Evolutionary conservation across 441 rosid species (phyloP).

Genomic region (Croton setiger): DNA sequence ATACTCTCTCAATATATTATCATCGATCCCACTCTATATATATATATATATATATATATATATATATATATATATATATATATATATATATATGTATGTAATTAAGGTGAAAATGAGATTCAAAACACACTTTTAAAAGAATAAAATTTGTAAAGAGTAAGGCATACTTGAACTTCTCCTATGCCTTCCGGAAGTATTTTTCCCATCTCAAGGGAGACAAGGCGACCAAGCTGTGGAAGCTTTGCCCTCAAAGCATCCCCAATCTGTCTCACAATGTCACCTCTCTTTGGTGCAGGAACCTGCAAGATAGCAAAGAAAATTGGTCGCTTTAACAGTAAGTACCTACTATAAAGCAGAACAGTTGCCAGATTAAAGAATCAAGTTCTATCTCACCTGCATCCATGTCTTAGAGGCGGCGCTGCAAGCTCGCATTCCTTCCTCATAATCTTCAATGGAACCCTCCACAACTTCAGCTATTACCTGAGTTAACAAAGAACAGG

Average conservation of each 20-base stretch:
- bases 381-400: constrained; percentile 60
- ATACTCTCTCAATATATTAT: no score
- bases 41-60: no score
- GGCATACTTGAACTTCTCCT: constrained; percentile 90
- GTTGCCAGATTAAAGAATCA: neutral
- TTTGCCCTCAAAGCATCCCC: constrained; percentile 87
- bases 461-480: constrained; percentile 77
- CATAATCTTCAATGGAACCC: constrained; percentile 79
- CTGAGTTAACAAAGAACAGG: constrained; percentile 32
- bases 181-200: constrained; percentile 95
- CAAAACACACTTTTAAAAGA: neutral
- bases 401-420: constrained; percentile 73
- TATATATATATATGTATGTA: no score
- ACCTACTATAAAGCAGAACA: neutral
- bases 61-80: no score
- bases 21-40: no score
- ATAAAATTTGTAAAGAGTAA: neutral
- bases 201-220: constrained; percentile 97
- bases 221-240: constrained; percentile 76
- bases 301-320: constrained; percentile 19
- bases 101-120: neutral
- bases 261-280: constrained; percentile 93
- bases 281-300: constrained; percentile 99
- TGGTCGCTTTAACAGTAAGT: neutral
- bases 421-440: constrained; percentile 80